These are phyloP conservation scores for Blastobotrys peoriensis DNA, from an alignment of 805 yeast genomes.

Conservation along the genomic window DNA sequence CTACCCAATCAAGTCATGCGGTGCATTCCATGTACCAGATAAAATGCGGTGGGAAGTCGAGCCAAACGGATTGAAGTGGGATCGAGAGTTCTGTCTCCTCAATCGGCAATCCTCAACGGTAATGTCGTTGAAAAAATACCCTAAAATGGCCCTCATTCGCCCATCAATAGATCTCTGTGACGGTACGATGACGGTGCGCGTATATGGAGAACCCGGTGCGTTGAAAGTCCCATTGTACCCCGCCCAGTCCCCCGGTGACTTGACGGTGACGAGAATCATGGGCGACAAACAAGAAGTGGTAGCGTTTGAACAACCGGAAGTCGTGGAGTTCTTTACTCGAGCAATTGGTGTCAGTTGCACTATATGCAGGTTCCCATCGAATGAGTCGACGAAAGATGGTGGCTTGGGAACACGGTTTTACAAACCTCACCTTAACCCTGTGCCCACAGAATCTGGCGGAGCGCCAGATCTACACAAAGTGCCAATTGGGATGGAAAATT, in stretches of 20 bases:
- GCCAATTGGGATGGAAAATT: slow-evolving; percentile 29
- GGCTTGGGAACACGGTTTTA: slow-evolving; percentile 10
- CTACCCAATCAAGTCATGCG: slow-evolving; percentile 43
- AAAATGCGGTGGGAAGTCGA: slow-evolving; percentile 28
- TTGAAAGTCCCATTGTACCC: slow-evolving; percentile 9
- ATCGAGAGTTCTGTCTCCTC: slow-evolving; percentile 36
- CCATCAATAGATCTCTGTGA: slow-evolving; percentile 26
- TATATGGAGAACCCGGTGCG: slow-evolving; percentile 3
- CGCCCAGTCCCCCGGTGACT: neutral
- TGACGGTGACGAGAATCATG: slow-evolving; percentile 4
- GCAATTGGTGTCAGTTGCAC: slow-evolving; percentile 33
- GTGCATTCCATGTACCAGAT: slow-evolving; percentile 28
- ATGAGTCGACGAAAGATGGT: slow-evolving; percentile 2
- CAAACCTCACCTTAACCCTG: slow-evolving; percentile 9
- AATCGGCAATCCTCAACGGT: slow-evolving; percentile 26
- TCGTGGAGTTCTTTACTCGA: slow-evolving; percentile 28
- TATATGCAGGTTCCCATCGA: slow-evolving; percentile 24
- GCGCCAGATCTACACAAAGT: neutral
- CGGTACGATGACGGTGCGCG: slow-evolving; percentile 14
- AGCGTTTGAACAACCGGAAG: slow-evolving; percentile 14
- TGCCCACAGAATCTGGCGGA: neutral
- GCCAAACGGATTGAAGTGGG: slow-evolving; percentile 34
- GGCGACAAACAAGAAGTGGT: slow-evolving; percentile 9
- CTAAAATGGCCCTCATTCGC: slow-evolving; percentile 32
- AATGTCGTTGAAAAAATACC: slow-evolving; percentile 31